A percentile compares a stretch with the other conserved stretches of the same genome.
Evolutionary conservation across 345 rosid species (phyloP).

Genomic region (Bretschneidera sinensis): DNA sequence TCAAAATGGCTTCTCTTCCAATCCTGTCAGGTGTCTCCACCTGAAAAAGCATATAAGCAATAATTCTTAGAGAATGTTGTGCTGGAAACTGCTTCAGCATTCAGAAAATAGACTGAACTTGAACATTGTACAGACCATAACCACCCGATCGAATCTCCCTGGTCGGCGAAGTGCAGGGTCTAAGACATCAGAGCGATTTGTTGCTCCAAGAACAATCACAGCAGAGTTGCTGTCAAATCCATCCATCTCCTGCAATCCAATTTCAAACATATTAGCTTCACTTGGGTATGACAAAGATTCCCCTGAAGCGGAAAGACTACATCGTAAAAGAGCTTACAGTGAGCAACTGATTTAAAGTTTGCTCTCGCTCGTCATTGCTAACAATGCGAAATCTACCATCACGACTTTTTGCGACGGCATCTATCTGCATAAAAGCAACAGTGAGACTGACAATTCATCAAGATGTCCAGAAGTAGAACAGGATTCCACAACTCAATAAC

Average conservation of each 20-base stretch:
- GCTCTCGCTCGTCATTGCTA: constrained; percentile 94
- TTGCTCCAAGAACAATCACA: constrained; percentile 97
- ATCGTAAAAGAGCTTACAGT: constrained; percentile 49
- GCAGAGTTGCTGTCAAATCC: constrained; percentile 95
- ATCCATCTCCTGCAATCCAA: constrained; percentile 87
- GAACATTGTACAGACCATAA: constrained; percentile 51
- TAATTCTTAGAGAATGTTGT: constrained; percentile 10
- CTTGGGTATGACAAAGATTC: not conserved
- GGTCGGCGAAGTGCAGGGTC: constrained; percentile 96
- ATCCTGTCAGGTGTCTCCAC: constrained; percentile 88
- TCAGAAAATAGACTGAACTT: constrained; percentile 16
- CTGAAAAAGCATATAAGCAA: constrained; percentile 32
- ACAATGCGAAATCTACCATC: constrained; percentile 85
- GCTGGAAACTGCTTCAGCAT: constrained; percentile 10
- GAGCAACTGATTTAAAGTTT: constrained; percentile 94
- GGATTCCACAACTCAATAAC: too few relatives aligned
- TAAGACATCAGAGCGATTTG: constrained; percentile 93
- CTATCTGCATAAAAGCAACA: constrained; percentile 53
- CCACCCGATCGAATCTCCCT: constrained; percentile 98
- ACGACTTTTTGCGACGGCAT: constrained; percentile 98
- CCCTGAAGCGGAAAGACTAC: constrained; percentile 3
- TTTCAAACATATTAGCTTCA: constrained; percentile 13
- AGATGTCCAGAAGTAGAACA: not conserved
- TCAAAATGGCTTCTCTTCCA: constrained; percentile 92
- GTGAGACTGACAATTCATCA: not conserved